Conservation (phyloP, 805 yeast genomes). For the Candida tibetensis region DNA sequence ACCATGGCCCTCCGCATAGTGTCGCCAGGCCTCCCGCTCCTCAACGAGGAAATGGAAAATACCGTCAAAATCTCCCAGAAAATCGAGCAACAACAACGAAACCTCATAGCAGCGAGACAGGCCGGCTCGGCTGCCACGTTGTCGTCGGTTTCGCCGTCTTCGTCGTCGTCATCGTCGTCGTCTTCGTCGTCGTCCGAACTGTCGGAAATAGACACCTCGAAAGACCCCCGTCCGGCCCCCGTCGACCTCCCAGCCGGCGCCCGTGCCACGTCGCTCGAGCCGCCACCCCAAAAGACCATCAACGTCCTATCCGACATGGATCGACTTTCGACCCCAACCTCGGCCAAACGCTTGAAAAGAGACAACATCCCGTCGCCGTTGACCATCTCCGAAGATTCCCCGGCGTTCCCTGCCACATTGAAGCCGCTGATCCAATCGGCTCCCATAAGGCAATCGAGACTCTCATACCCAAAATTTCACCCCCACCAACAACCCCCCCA, state of each 20-base stretch:
- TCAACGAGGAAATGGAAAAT: conserved; percentile 29
- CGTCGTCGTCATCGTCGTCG: not conserved
- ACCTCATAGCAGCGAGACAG: conserved; percentile 29
- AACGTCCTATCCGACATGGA: conserved; percentile 10
- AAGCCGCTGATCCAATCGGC: conserved; percentile 33
- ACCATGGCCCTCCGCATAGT: conserved; percentile 33
- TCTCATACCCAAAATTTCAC: not conserved
- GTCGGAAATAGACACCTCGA: not conserved
- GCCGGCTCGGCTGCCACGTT: conserved; percentile 2
- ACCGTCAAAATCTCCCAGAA: conserved; percentile 31
- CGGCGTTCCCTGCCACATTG: conserved; percentile 4
- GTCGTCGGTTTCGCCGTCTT: not conserved
- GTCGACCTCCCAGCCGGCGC: not conserved
- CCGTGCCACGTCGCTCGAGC: not conserved
- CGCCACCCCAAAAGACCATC: not conserved
- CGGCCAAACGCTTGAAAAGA: conserved; percentile 30
- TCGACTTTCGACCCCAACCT: conserved; percentile 14
- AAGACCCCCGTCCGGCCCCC: not conserved
- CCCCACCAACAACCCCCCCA: conserved; percentile 6
- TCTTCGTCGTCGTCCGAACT: not conserved
- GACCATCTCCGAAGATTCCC: conserved; percentile 11
- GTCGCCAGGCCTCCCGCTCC: conserved; percentile 32
- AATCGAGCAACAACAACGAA: conserved; percentile 32
- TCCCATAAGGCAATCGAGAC: conserved; percentile 21
- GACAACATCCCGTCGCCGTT: conserved; percentile 33